A percentile compares a stretch with the other conserved stretches of the same genome.
Conservation (phyloP, 1,139 yeast genomes). For the Pichia terricola region DNA sequence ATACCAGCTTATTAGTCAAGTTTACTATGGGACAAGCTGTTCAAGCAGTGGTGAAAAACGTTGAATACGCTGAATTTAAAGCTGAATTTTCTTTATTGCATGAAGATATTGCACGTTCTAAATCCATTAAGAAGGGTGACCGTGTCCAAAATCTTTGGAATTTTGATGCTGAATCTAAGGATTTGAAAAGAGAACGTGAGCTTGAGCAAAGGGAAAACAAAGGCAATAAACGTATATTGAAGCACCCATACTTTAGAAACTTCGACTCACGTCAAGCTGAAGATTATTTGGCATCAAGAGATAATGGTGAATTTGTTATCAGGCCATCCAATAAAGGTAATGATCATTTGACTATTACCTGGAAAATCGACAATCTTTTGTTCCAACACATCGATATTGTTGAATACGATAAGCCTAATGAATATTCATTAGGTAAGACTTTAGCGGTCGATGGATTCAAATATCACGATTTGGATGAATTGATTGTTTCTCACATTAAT, state of each 20-base stretch:
- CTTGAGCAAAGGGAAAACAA: conserved; percentile 40
- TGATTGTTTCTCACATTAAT: conserved; percentile 80
- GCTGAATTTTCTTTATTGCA: conserved; percentile 67
- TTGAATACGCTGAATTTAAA: conserved; percentile 62
- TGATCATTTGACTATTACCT: conserved; percentile 83
- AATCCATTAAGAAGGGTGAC: conserved; percentile 34
- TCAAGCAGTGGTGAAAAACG: conserved; percentile 65
- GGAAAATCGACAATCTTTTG: conserved; percentile 88
- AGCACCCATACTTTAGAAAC: conserved; percentile 85
- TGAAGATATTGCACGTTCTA: conserved; percentile 55
- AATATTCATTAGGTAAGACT: conserved; percentile 52
- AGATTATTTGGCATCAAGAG: conserved; percentile 78
- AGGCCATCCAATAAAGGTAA: conserved; percentile 90
- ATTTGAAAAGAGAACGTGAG: conserved; percentile 32
- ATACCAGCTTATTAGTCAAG: conserved; percentile 29
- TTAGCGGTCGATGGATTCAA: conserved; percentile 55
- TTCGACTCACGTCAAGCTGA: conserved; percentile 86
- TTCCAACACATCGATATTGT: conserved; percentile 87
- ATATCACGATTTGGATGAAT: conserved; percentile 86
- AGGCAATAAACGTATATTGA: conserved; percentile 54
- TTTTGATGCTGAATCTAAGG: conserved; percentile 62
- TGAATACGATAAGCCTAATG: conserved; percentile 60
- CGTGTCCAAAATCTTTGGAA: conserved; percentile 75
- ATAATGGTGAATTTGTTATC: conserved; percentile 86
- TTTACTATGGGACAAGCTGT: conserved; percentile 70